Conservation (phyloP, 2,329 filamentous ascomycete species). For the Botrytis aclada region DNA sequence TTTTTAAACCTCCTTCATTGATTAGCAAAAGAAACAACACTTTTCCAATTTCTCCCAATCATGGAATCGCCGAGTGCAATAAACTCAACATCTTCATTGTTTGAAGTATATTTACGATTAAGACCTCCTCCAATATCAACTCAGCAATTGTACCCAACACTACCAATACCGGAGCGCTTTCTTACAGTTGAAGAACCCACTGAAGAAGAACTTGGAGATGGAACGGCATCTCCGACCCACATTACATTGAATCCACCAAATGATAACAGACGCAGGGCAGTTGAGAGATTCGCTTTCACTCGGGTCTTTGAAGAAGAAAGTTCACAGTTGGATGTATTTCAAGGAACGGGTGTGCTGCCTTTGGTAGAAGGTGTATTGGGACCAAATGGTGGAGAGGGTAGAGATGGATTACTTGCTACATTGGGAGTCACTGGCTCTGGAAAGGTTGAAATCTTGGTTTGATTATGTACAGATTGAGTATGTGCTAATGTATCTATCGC, state of each 20-base stretch:
- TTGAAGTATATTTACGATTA: conserved; percentile 87
- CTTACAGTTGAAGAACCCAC: conserved; percentile 68
- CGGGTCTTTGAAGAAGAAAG: conserved; percentile 86
- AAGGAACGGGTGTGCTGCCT: conserved; percentile 69
- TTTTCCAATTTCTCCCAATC: background rate
- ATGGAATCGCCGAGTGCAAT: conserved; percentile 41
- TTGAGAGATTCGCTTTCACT: conserved; percentile 94
- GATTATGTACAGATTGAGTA: background rate
- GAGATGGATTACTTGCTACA: conserved; percentile 87
- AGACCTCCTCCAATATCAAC: conserved; percentile 56
- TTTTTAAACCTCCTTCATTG: conserved; percentile 7
- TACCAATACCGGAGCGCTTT: conserved; percentile 60
- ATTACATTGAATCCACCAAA: conserved; percentile 77
- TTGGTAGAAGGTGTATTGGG: conserved; percentile 81
- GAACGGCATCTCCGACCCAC: conserved; percentile 55
- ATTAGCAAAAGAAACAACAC: conserved; percentile 9
- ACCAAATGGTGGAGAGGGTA: conserved; percentile 68
- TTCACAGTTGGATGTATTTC: conserved; percentile 81
- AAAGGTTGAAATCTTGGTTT: conserved; percentile 59
- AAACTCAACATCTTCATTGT: conserved; percentile 59
- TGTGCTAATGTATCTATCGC: conserved; percentile 21
- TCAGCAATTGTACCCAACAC: conserved; percentile 39
- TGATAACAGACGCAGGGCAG: conserved; percentile 77
- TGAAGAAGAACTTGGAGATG: conserved; percentile 40
- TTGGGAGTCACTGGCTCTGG: conserved; percentile 93